A percentile compares a stretch with the other conserved stretches of the same genome.
These are phyloP conservation scores for Physocladia obscura DNA, from an alignment of 192 early-diverging fungal species.

Conservation along the genomic window DNA sequence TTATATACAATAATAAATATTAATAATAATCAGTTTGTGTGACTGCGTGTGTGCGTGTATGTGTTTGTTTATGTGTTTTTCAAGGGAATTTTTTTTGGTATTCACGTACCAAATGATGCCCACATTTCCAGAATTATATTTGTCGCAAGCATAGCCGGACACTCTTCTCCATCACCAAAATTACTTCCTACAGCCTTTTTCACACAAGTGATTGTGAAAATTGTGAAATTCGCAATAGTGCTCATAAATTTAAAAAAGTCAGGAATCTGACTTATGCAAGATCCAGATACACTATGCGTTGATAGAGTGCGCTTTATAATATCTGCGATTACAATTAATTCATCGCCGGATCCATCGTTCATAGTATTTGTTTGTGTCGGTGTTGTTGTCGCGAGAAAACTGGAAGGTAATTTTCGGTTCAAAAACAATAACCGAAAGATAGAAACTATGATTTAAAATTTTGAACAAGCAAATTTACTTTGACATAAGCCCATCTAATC, in stretches of 20 bases:
- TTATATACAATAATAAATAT: neutral
- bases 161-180: constrained; percentile 5
- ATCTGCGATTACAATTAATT: constrained; percentile 6
- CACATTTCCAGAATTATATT: constrained; percentile 12
- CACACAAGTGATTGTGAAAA: constrained; percentile 15
- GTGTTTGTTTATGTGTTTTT: too few species aligned
- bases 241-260: constrained; percentile 4
- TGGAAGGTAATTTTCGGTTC: neutral
- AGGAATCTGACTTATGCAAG: neutral
- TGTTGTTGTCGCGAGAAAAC: neutral
- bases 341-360: constrained; percentile 1
- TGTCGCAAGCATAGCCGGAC: constrained; percentile 15
- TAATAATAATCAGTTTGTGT: neutral
- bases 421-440: neutral
- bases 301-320: constrained; percentile 13
- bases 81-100: too few species aligned
- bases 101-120: constrained; percentile 4
- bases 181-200: neutral
- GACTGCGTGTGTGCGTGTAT: too few species aligned
- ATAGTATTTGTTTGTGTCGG: constrained; percentile 3
- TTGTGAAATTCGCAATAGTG: neutral
- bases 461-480: constrained; percentile 10
- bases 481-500: neutral
- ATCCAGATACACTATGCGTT: neutral
- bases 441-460: too few species aligned